phyloP scores from a whole-genome alignment of 208 protist genomes.

The Angomonas ambiguus region DNA sequence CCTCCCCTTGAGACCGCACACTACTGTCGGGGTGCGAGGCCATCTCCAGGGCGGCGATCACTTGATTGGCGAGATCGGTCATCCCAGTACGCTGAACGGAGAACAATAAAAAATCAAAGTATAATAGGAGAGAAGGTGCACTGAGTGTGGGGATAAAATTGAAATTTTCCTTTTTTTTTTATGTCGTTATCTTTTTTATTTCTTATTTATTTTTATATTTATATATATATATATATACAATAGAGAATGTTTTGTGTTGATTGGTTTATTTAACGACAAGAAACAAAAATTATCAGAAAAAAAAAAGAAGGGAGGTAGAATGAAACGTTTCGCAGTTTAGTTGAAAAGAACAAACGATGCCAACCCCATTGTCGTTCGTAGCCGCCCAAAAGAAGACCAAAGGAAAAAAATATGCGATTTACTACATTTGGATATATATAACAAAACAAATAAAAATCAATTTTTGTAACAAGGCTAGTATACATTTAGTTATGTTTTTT shows the following conservation, averaged over 20 bases:
- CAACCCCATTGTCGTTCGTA: not conserved
- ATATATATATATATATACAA: no score
- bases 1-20: constrained; percentile 48
- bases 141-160: not conserved
- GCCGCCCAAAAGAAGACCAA: constrained; percentile 1
- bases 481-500: no score
- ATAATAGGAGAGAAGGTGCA: not conserved
- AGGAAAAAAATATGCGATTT: constrained; percentile 11
- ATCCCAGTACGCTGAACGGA: constrained; percentile 14
- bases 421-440: not conserved
- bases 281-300: constrained; percentile 20
- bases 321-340: no score
- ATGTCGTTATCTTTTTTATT: no score
- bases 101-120: constrained; percentile 10
- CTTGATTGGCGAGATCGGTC: constrained; percentile 36
- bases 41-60: constrained; percentile 54
- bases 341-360: constrained; percentile 13
- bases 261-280: no score
- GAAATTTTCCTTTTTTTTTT: not conserved
- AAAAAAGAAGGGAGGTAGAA: constrained; percentile 10
- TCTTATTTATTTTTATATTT: no score
- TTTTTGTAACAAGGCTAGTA: no score
- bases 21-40: constrained; percentile 54
- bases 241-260: no score
- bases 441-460: not conserved